Conservation (phyloP, 768 basidiomycete genomes). For the Asterophora lycoperdoides region DNA sequence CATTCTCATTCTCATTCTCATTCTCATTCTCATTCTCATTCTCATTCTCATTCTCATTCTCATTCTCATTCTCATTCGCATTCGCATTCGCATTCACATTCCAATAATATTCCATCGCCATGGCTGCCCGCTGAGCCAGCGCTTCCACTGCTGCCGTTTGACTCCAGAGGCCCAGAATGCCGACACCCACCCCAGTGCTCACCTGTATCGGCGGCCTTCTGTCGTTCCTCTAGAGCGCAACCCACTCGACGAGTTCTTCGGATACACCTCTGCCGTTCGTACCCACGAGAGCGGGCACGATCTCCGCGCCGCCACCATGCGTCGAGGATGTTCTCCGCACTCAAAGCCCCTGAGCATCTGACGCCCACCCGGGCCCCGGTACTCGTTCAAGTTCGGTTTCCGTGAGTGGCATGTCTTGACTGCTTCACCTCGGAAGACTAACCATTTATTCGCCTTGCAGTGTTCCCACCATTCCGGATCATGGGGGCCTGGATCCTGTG, state of each 20-base stretch:
- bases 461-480: conserved; percentile 61
- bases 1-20: background rate
- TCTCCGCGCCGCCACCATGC: conserved; percentile 37
- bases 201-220: conserved; percentile 15
- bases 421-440: background rate
- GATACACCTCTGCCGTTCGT: conserved; percentile 30
- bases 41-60: too few species aligned
- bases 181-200: conserved; percentile 15
- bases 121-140: conserved; percentile 15
- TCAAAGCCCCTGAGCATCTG: conserved; percentile 38
- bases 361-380: conserved; percentile 59
- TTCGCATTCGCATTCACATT: background rate
- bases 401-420: conserved; percentile 32
- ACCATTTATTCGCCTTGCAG: conserved; percentile 25
- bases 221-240: conserved; percentile 13
- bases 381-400: conserved; percentile 62
- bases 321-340: conserved; percentile 38
- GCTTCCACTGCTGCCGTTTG: too few species aligned
- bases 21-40: too few species aligned
- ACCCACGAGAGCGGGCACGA: conserved; percentile 41
- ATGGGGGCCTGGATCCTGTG: conserved; percentile 53
- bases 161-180: conserved; percentile 16
- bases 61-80: too few species aligned
- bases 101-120: conserved; percentile 1
- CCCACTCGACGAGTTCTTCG: conserved; percentile 32